Evolutionary conservation across 768 basidiomycete genomes (phyloP), one percentile per base, ranked within the genome.

Genomic region (Polyporus arcularius): DNA sequence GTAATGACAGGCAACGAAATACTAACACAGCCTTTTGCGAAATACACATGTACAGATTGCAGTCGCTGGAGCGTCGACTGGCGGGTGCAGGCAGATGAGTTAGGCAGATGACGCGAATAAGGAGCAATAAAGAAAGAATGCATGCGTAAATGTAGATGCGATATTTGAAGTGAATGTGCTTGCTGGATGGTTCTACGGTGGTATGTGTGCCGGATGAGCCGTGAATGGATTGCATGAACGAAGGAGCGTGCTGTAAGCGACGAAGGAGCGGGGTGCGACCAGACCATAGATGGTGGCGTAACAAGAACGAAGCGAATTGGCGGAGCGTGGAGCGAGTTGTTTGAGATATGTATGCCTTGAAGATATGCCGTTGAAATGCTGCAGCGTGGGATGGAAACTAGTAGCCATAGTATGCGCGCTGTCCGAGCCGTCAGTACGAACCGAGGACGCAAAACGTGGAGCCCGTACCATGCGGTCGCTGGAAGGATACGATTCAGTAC

Each of bases 321-420:
- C 21, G 21, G 21, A 26, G 59, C 55, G 45, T 6, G 8, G 55
- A 31, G 31, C 28, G 55, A 55, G 14, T 53, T 58, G 55, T 32
- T 30, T 57, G 35, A 35, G 35, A 56, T 41, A 67, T 55, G 65
- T 67, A 62, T 52, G 56, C 55, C 52, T 52, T 58, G 55, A 61
- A 71, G 65, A 71, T 71, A 70, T 66, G 63, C 58, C 53, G 61
- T 46, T 39, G 56, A 67, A 55, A 72, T 72, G 69, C 64, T 69
- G 70, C 62, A 69, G 62, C 56, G 58, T 63, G 31, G 69, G 63
- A 63, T 60, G 65, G 46, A 45, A 55, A 48, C 65, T 78, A 85
- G 69, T 83, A 85, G 65, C 85, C 85, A 66, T 86, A 86, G 70
- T 86, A 86, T 58, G 85, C 85, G 61, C 85, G 85, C 84, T 85